These are phyloP conservation scores for Phyllosticta citribraziliensis DNA, from an alignment of 2,329 filamentous ascomycete species.

Conservation along the genomic window DNA sequence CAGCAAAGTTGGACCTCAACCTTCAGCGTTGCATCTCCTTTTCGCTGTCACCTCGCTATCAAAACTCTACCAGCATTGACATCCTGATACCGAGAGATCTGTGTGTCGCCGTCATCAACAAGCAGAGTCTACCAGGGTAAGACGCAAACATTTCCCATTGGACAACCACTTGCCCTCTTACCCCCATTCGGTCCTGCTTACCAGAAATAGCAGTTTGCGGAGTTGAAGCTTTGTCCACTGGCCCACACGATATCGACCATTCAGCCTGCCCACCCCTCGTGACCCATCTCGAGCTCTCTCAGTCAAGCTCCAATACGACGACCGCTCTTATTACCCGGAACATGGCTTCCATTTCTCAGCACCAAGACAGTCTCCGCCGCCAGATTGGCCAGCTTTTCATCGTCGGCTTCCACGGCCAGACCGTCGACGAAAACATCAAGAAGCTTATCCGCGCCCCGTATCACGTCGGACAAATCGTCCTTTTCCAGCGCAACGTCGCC, in stretches of 20 bases:
- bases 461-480: constrained; percentile 6
- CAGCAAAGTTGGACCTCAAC: background rate
- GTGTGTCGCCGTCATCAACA: background rate
- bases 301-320: no score
- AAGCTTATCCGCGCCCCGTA: constrained; percentile 5
- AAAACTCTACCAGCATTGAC: background rate
- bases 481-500: constrained; percentile 9
- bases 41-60: background rate
- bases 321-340: background rate
- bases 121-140: background rate
- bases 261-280: background rate
- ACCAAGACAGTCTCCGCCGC: background rate
- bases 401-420: constrained; percentile 8
- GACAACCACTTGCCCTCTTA: background rate
- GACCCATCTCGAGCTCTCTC: no score
- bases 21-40: background rate
- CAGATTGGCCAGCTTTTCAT: constrained; percentile 4
- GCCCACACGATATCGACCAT: background rate
- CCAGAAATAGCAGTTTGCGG: background rate
- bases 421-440: constrained; percentile 6
- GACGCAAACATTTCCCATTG: background rate
- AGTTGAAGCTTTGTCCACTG: background rate
- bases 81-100: background rate
- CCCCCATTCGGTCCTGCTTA: background rate
- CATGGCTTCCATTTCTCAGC: background rate